Percentiles rank a stretch among this genome's conserved stretches.
Evolutionary conservation across 768 basidiomycete species (phyloP).

Genomic region (Rhodotorula sphaerocarpa): DNA sequence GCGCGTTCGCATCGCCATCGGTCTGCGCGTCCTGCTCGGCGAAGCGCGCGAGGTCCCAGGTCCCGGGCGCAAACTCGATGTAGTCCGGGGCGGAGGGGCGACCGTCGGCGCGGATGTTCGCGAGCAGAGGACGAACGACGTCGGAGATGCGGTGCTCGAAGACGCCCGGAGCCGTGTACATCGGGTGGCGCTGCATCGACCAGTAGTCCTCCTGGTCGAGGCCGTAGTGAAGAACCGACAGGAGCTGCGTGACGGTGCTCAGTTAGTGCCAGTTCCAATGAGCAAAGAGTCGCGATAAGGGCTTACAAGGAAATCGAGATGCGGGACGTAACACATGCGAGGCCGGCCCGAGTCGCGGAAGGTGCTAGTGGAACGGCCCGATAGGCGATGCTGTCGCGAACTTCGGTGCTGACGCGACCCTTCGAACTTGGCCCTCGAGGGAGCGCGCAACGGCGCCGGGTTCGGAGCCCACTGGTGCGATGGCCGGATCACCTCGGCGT

Average conservation of each 20-base stretch:
- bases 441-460: slow-evolving; percentile 6
- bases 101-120: slow-evolving; percentile 33
- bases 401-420: no score
- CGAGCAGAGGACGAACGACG: slow-evolving; percentile 31
- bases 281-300: neutral
- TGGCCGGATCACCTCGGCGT: slow-evolving; percentile 34
- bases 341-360: slow-evolving; percentile 37
- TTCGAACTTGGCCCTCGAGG: slow-evolving; percentile 27
- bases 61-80: slow-evolving; percentile 36
- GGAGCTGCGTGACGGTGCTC: slow-evolving; percentile 15
- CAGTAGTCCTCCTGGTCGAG: slow-evolving; percentile 40
- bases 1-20: slow-evolving; percentile 16
- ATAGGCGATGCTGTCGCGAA: no score
- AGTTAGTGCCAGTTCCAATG: neutral
- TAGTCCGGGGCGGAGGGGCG: slow-evolving; percentile 37
- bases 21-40: slow-evolving; percentile 34
- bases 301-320: slow-evolving; percentile 37
- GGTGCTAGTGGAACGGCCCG: no score
- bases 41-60: slow-evolving; percentile 38
- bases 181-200: slow-evolving; percentile 29
- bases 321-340: slow-evolving; percentile 37
- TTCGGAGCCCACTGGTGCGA: slow-evolving; percentile 24
- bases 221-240: slow-evolving; percentile 39
- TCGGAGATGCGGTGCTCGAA: slow-evolving; percentile 37
- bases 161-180: slow-evolving; percentile 35